These are phyloP conservation scores for Paxillus rubicundulus DNA, from an alignment of 768 basidiomycete genomes.

Conservation along the genomic window DNA sequence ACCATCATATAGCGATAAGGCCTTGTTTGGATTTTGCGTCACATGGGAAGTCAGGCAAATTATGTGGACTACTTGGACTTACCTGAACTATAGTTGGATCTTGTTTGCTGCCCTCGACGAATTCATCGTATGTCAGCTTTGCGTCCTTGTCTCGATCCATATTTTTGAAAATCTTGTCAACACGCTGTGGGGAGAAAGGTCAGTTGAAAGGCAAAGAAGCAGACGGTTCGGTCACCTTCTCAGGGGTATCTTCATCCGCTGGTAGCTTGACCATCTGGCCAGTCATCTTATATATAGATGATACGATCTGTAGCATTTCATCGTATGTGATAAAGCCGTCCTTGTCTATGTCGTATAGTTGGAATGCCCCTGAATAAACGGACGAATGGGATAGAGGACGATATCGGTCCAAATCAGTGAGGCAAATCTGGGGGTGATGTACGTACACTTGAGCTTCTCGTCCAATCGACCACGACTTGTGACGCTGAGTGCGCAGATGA, in stretches of 20 bases:
- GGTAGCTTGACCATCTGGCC: constrained; percentile 99
- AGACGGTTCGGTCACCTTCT: constrained; percentile 63
- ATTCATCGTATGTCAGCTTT: constrained; percentile 91
- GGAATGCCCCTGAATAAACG: constrained; percentile 86
- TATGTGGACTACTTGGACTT: constrained; percentile 20
- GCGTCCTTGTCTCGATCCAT: constrained; percentile 98
- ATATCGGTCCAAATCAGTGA: neutral
- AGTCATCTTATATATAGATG: constrained; percentile 99
- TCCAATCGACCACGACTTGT: constrained; percentile 91
- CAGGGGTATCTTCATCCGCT: constrained; percentile 98
- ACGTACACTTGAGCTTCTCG: constrained; percentile 96
- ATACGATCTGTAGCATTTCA: constrained; percentile 98
- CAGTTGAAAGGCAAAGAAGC: constrained; percentile 8
- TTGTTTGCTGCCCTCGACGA: constrained; percentile 97
- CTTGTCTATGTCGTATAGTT: constrained; percentile 97
- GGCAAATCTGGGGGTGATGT: constrained; percentile 5
- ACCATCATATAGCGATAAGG: constrained; percentile 92
- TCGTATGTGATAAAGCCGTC: constrained; percentile 98
- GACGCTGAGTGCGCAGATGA: constrained; percentile 95
- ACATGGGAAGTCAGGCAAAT: constrained; percentile 16
- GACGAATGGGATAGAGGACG: constrained; percentile 16
- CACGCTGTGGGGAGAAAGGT: constrained; percentile 57
- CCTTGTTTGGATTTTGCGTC: constrained; percentile 45
- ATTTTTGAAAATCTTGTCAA: constrained; percentile 96
- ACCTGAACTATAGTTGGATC: constrained; percentile 99